Base-by-base conservation (phyloP, 2,329 filamentous ascomycete genomes). In the Neonectria coccinea region DNA sequence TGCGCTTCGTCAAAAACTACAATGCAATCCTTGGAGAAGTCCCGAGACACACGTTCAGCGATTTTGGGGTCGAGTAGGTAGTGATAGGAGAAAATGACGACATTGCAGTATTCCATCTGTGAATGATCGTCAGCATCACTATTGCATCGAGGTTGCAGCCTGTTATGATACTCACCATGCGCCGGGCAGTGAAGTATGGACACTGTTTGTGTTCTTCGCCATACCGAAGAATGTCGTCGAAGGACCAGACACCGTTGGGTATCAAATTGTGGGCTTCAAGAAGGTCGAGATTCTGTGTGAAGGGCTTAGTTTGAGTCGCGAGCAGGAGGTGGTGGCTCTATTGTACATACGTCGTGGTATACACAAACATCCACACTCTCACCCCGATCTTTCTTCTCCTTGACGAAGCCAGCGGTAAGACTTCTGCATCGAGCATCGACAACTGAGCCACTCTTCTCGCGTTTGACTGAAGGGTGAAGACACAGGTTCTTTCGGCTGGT, bases 61-160 rank as follows among this genome's bases (percentile, higher is more conserved):
- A 99, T 99, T 78, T 99, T 99, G 3, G 96, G 96, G 74, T 99
- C 97, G 16, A 99, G 88, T 3, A 99, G 88, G 76, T 99, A 99
- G 79, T 99, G 96, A 76, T 99, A 99, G 0, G 96, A 99, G 82
- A 99, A 99, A 71, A 99, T 99, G 75, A 99, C 97, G 76, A 99
- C 94, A 77, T 99, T 98, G 86, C 96, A 99, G 76, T 94, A 98
- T 74, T 96, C 91, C 95, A 99, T 98, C 91, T 94, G 69, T 14
- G 33, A 9, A 33, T 42, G 14, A 14, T 29, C 56, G 66, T 69
- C 22, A 71, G 65, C 27, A 41, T 20, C 18, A 7, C 18, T 5
- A 14, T 18, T 20, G 12, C 10, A 14, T 14, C 7, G 14, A 9
- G 18, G 16, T 18, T 51, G 22, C 20, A 18, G 18, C 51, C n/a